Evolutionary conservation across 1,284 basidiomycete genomes (phyloP).

Genomic region (Puccinia polysora): DNA sequence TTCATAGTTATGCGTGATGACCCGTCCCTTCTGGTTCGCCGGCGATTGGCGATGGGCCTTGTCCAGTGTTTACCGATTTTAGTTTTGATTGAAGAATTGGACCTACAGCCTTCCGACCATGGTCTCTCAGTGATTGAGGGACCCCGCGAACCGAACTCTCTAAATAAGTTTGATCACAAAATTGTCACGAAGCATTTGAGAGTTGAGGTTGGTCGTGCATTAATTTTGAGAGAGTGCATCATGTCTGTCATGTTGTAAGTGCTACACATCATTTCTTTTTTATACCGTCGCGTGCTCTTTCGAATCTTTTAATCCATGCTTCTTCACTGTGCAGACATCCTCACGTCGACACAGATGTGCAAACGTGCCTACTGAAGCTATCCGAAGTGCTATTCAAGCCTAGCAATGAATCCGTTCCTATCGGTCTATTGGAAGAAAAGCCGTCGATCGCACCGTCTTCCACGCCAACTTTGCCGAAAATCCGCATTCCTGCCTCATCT

Average conservation of each 20-base stretch:
- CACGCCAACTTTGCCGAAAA: constrained; percentile 38
- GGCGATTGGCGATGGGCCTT: constrained; percentile 77
- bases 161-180: constrained; percentile 65
- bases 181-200: constrained; percentile 72
- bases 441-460: constrained; percentile 28
- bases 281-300: not conserved
- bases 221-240: constrained; percentile 69
- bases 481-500: constrained; percentile 26
- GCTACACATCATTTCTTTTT: constrained; percentile 46
- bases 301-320: not conserved
- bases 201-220: constrained; percentile 79
- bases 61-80: constrained; percentile 82
- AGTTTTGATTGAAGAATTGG: constrained; percentile 84
- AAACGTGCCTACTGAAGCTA: constrained; percentile 84
- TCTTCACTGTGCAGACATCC: constrained; percentile 59
- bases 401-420: constrained; percentile 74
- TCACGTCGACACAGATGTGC: constrained; percentile 75
- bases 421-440: constrained; percentile 54
- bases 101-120: constrained; percentile 57
- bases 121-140: constrained; percentile 58
- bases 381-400: constrained; percentile 83
- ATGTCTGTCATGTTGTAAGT: constrained; percentile 73
- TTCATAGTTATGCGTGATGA: constrained; percentile 84
- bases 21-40: constrained; percentile 71
- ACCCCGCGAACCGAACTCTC: constrained; percentile 66